A percentile compares a stretch with the other conserved stretches of the same genome.
These are phyloP conservation scores for Pythium dissimile DNA, from an alignment of 352 stramenopile species.

Conservation along the genomic window DNA sequence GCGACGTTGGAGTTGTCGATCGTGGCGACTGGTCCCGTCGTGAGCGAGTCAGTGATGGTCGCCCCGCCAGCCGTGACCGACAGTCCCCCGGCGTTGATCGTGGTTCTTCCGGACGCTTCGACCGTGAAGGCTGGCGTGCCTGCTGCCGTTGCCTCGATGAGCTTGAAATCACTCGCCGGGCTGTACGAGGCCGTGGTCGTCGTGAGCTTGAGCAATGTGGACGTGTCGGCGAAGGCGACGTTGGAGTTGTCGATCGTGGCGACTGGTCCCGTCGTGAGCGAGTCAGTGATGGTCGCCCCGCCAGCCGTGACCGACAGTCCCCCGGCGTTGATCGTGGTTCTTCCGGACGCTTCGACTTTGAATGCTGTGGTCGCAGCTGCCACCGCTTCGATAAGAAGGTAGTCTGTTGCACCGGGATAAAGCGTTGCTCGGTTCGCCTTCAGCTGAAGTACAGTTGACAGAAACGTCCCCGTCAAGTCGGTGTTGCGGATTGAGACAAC, in stretches of 20 bases:
- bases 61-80: conserved; percentile 27
- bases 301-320: conserved; percentile 32
- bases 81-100: conserved; percentile 30
- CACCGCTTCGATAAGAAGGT: conserved; percentile 21
- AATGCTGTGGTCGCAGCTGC: conserved; percentile 16
- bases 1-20: neutral
- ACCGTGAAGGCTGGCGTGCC: conserved; percentile 24
- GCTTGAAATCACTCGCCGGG: conserved; percentile 3
- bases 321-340: conserved; percentile 31
- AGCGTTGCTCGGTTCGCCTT: neutral
- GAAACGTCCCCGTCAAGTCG: neutral
- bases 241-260: neutral
- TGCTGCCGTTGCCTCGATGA: conserved; percentile 17
- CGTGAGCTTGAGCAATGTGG: neutral
- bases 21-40: too few species aligned
- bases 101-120: conserved; percentile 24
- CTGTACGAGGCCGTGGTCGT: neutral
- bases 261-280: neutral
- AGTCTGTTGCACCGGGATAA: neutral
- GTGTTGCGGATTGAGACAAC: neutral
- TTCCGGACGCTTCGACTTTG: conserved; percentile 28
- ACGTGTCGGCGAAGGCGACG: neutral
- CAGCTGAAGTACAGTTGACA: neutral
- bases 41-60: conserved; percentile 20
- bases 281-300: conserved; percentile 32